phyloP scores from a whole-genome alignment of 208 protist species.

The Trypanosomatidae sp. region DNA sequence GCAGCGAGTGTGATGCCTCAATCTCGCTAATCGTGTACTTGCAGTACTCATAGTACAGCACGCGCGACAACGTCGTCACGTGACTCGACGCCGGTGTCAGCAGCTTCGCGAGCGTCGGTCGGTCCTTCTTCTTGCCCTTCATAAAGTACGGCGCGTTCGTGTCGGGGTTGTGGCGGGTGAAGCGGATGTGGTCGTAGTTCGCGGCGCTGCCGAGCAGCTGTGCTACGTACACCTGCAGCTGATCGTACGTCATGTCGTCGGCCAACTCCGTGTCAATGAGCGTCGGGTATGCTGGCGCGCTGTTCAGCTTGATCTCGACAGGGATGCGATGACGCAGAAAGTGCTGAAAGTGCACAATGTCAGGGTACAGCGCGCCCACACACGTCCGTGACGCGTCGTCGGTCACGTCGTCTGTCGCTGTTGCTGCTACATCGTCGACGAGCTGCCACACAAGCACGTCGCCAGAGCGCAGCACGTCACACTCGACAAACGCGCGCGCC shows the following conservation, averaged over 20 bases:
- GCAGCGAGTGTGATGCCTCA: slow-evolving; percentile 67
- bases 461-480: slow-evolving; percentile 43
- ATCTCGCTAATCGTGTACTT: slow-evolving; percentile 80
- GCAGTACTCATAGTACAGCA: slow-evolving; percentile 82
- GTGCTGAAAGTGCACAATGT: slow-evolving; percentile 69
- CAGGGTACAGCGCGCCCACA: slow-evolving; percentile 55
- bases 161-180: slow-evolving; percentile 77
- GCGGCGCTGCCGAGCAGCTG: slow-evolving; percentile 38
- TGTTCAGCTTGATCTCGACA: slow-evolving; percentile 62
- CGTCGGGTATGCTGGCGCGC: slow-evolving; percentile 40
- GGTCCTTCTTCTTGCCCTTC: slow-evolving; percentile 65
- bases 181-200: slow-evolving; percentile 77
- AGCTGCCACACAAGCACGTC: slow-evolving; percentile 50
- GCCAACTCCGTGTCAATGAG: slow-evolving; percentile 55
- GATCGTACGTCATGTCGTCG: slow-evolving; percentile 80
- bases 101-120: slow-evolving; percentile 45
- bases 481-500: no score
- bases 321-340: slow-evolving; percentile 57
- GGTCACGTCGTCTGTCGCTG: no score
- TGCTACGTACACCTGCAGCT: slow-evolving; percentile 79
- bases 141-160: slow-evolving; percentile 80
- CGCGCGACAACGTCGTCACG: slow-evolving; percentile 21
- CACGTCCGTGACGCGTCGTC: no score
- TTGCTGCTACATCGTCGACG: no score
- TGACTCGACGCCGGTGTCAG: slow-evolving; percentile 45